Evolutionary conservation across 768 basidiomycete genomes (phyloP).

Genomic region (Tylopilus vinaceipallidus): DNA sequence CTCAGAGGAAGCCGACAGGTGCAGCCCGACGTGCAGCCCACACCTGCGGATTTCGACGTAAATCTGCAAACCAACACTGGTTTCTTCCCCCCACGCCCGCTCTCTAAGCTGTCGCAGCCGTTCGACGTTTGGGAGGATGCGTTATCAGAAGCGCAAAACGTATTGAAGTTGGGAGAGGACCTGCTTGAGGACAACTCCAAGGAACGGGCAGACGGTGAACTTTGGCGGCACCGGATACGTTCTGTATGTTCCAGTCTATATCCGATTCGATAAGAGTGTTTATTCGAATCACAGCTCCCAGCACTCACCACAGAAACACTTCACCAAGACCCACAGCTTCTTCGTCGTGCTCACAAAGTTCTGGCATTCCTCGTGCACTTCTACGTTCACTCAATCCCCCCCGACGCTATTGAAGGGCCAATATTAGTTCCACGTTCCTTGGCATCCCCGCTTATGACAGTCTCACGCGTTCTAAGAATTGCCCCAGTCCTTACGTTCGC

Average conservation of each 20-base stretch:
- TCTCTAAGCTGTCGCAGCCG: slow-evolving; percentile 50
- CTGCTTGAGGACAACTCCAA: slow-evolving; percentile 43
- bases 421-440: slow-evolving; percentile 72
- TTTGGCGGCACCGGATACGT: slow-evolving; percentile 65
- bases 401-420: slow-evolving; percentile 35
- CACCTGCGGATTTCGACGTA: slow-evolving; percentile 52
- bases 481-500: slow-evolving; percentile 95
- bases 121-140: slow-evolving; percentile 75
- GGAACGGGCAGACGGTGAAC: slow-evolving; percentile 55
- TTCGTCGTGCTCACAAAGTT: slow-evolving; percentile 86
- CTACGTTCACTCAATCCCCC: slow-evolving; percentile 80
- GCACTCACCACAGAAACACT: slow-evolving; percentile 58
- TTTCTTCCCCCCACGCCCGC: slow-evolving; percentile 74
- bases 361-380: slow-evolving; percentile 88
- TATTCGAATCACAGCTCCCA: slow-evolving; percentile 56
- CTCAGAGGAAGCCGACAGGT: slow-evolving; percentile 35
- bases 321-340: slow-evolving; percentile 50
- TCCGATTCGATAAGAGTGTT: slow-evolving; percentile 9
- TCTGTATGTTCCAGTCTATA: slow-evolving; percentile 47
- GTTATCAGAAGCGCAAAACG: slow-evolving; percentile 49
- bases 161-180: slow-evolving; percentile 59
- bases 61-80: slow-evolving; percentile 55
- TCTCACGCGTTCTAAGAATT: slow-evolving; percentile 77
- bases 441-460: slow-evolving; percentile 70
- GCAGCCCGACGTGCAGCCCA: slow-evolving; percentile 31